Evolutionary conservation across 2,329 filamentous ascomycete genomes (phyloP).

Genomic region (Ophiocordyceps robertsii): DNA sequence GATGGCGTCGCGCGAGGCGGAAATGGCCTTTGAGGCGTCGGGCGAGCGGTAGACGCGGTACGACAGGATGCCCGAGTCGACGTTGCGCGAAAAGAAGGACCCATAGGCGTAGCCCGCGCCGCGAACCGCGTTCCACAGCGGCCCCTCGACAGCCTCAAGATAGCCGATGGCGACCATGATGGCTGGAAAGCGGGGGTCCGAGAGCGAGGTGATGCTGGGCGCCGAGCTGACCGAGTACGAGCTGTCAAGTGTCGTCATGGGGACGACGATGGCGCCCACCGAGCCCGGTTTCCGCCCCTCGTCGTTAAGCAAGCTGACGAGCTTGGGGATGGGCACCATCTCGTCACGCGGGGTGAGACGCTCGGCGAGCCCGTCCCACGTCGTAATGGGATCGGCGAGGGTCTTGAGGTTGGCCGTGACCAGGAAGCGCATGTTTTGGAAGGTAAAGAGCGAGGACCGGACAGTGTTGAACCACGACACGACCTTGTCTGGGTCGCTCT

Average conservation of each 20-base stretch:
- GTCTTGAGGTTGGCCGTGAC: slow-evolving; percentile 70
- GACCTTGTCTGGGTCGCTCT: slow-evolving; percentile 61
- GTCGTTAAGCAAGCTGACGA: slow-evolving; percentile 57
- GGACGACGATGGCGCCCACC: slow-evolving; percentile 63
- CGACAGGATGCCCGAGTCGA: slow-evolving; percentile 67
- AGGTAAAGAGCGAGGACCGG: slow-evolving; percentile 61
- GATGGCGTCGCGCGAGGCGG: slow-evolving; percentile 62
- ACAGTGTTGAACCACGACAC: slow-evolving; percentile 67
- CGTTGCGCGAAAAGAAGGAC: slow-evolving; percentile 61
- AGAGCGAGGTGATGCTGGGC: slow-evolving; percentile 60
- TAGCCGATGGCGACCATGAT: slow-evolving; percentile 83
- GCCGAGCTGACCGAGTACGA: slow-evolving; percentile 73
- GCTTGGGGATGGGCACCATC: slow-evolving; percentile 58
- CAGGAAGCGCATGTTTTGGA: slow-evolving; percentile 74
- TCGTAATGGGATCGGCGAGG: slow-evolving; percentile 59
- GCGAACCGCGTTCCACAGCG: slow-evolving; percentile 84
- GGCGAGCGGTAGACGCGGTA: slow-evolving; percentile 86
- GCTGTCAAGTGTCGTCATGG: slow-evolving; percentile 85
- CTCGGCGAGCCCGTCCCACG: slow-evolving; percentile 51
- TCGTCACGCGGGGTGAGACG: slow-evolving; percentile 23
- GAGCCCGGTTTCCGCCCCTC: slow-evolving; percentile 65
- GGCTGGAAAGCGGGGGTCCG: slow-evolving; percentile 66
- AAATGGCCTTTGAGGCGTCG: slow-evolving; percentile 75
- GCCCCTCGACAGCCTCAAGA: slow-evolving; percentile 85
- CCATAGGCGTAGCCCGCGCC: slow-evolving; percentile 92